These are phyloP conservation scores for Apiosordaria backusii DNA, from an alignment of 495 filamentous ascomycete genomes.

Conservation along the genomic window DNA sequence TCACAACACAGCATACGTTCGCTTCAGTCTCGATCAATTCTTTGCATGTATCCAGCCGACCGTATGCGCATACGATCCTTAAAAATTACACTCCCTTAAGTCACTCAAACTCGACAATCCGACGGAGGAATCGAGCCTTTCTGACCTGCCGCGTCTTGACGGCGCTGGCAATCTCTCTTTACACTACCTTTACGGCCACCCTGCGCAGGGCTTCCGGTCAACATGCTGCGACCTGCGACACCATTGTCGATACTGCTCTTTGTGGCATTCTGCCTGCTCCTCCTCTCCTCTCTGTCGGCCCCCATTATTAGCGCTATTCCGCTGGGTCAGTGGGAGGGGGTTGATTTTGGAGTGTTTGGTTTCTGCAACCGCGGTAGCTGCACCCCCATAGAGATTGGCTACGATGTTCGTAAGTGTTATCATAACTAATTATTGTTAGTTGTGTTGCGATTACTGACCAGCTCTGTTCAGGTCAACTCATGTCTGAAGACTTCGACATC, in stretches of 20 bases:
- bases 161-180: conserved; percentile 27
- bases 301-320: conserved; percentile 85
- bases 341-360: conserved; percentile 91
- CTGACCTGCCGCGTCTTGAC: conserved; percentile 31
- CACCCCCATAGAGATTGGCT: conserved; percentile 75
- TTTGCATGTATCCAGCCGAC: conserved; percentile 20
- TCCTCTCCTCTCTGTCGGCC: conserved; percentile 88
- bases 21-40: neutral
- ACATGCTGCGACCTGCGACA: conserved; percentile 83
- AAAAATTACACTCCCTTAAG: neutral
- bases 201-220: conserved; percentile 18
- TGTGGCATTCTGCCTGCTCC: conserved; percentile 75
- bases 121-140: conserved; percentile 14
- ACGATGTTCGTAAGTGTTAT: conserved; percentile 68
- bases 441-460: conserved; percentile 25
- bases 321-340: conserved; percentile 68
- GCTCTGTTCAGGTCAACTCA: conserved; percentile 37
- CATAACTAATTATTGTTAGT: neutral
- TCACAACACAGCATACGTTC: conserved; percentile 17
- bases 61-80: conserved; percentile 1
- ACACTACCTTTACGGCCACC: conserved; percentile 1
- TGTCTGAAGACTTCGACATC: conserved; percentile 60
- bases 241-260: conserved; percentile 84
- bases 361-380: conserved; percentile 67
- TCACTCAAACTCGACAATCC: neutral